Base-by-base conservation (phyloP, 176 grass and related monocot genomes). In the Avena atlantica region DNA sequence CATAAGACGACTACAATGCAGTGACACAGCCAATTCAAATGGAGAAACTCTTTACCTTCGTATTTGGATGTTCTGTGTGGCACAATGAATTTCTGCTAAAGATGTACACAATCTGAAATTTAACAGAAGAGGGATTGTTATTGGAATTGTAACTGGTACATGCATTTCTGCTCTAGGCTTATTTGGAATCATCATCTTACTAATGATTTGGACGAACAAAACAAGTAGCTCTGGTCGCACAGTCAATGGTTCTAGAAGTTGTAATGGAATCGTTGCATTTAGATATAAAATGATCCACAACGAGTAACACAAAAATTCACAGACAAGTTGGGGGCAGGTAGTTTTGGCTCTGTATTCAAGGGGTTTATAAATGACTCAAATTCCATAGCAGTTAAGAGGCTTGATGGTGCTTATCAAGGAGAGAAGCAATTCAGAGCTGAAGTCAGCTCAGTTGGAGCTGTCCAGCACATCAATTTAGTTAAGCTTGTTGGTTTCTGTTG, bases 301-400 rank as follows among this genome's bases (percentile, higher is more conserved):
- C 57, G 14, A 34, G 63, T 85, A 19, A 95, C 93, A 8, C 90
- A 56, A 8, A 90, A 88, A 27, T 90, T 92, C 86, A 88, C 74
- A 23, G 88, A 90, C 12, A 89, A 47, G 84, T 20, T 95, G 12
- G 90, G 93, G 0, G 81, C 12, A 88, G 93, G 93, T 16, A 37
- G 88, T 12, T 95, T 92, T 52, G 93, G 93, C 52, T 92, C 85
- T 23, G 90, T 95, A 8, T 92, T 86, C 51, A 95, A 89, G 65
- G 93, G 93, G 1, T 21, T 57, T 48, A 48, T 95, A 11, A n/a
- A 9, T 24, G 86, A 86, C 10, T 81, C 79, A 8, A 84, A 29
- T 21, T 20, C 23, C 4, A 90, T 95, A 62, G 93, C 90, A n/a
- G 90, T 95, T 48, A 48, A 48, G 45, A 48, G 45, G 45, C 45